Evolutionary conservation across 495 filamentous ascomycete genomes (phyloP).

Genomic region (Aspergillus egyptiacus): DNA sequence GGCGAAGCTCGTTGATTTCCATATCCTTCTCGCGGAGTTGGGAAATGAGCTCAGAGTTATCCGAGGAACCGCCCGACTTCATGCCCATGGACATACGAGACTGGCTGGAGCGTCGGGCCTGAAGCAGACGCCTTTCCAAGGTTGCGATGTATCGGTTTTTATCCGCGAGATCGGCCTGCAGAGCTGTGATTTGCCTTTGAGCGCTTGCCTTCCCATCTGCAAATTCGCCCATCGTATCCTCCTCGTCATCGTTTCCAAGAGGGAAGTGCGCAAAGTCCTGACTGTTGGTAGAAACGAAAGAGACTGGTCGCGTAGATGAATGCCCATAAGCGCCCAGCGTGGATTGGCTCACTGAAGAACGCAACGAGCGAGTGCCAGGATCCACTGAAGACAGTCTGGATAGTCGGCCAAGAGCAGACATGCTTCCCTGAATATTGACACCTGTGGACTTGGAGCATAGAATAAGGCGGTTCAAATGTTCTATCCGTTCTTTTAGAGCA

Average conservation of each 20-base stretch:
- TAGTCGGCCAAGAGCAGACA: conserved; percentile 66
- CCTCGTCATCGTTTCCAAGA: conserved; percentile 54
- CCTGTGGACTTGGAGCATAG: conserved; percentile 91
- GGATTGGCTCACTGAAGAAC: conserved; percentile 71
- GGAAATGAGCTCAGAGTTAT: conserved; percentile 60
- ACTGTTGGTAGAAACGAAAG: conserved; percentile 54
- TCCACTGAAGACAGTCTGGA: conserved; percentile 51
- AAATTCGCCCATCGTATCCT: conserved; percentile 70
- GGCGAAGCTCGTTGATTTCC: conserved; percentile 85
- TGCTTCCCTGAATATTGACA: conserved; percentile 70
- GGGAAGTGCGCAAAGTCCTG: conserved; percentile 33
- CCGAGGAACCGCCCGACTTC: conserved; percentile 53
- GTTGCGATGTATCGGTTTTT: conserved; percentile 96
- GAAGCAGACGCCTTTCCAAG: conserved; percentile 82
- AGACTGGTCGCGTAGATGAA: conserved; percentile 55
- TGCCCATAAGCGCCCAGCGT: conserved; percentile 48
- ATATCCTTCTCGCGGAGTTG: conserved; percentile 83
- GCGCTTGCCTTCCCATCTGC: conserved; percentile 81
- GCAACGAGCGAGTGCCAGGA: conserved; percentile 50
- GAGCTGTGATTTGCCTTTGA: conserved; percentile 71
- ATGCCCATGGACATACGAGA: conserved; percentile 70
- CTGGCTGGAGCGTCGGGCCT: conserved; percentile 86
- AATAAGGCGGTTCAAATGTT: conserved; percentile 93
- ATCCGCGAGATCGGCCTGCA: conserved; percentile 89
- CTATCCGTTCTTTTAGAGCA: conserved; percentile 92